Evolutionary conservation across 2,329 filamentous ascomycete genomes (phyloP), one percentile per base, ranked within the genome.

Genomic region (Calonectria naviculata): DNA sequence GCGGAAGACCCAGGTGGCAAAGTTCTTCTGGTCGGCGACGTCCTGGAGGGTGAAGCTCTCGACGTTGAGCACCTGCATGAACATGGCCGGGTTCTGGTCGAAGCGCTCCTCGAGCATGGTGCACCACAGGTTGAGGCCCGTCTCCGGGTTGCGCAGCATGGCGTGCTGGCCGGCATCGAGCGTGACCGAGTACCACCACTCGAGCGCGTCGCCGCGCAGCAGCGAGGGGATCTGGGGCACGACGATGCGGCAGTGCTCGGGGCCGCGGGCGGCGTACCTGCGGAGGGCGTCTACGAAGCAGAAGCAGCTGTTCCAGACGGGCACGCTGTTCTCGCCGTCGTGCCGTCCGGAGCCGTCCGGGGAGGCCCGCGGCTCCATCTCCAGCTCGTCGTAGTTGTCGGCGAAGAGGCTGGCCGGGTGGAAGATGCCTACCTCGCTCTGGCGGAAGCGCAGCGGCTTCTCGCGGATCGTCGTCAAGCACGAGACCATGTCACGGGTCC

Each of bases 1-100:
- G 34, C 52, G 52, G 31, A 58, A 58, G 34, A 58, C 52, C 52
- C 52, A 58, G 31, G 52, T 38, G 21, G 52, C 52, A 38, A 58
- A 58, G 52, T 58, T 36, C 52, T 58, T 58, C 31, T 58, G 52
- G 52, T 58, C 52, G 52, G 52, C 52, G 21, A 58, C 52, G 52
- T 58, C 52, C 52, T 58, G 52, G 13, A 58, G 31, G n/a, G 52
- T 58, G 52, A 58, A 58, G 21, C 52, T 58, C 52, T 58, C 52
- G 52, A 58, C 52, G 52, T 58, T 58, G 52, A 58, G 52, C 12
- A 58, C 52, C 52, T 58, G 52, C 52, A 58, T 58, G 52, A 58
- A 58, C 52, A 58, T 58, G 52, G 52, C 52, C 12, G 52, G 52
- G 52, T 58, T 58, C 52, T 58, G 52, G 31, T 36, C 52, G 52